phyloP scores from a whole-genome alignment of 352 stramenopile species.

The Pythium dissimile region DNA sequence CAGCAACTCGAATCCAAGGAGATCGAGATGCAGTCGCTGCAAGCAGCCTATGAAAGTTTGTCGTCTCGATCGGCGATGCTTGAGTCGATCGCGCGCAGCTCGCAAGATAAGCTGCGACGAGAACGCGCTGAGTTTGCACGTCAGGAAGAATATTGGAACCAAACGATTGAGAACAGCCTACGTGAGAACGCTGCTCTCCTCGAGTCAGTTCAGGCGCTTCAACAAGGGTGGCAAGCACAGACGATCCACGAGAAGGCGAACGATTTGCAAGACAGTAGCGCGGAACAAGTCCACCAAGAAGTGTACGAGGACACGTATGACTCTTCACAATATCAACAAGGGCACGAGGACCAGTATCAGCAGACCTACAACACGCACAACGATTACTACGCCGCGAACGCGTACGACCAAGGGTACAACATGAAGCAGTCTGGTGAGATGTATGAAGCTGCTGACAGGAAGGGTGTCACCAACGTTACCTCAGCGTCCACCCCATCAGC shows the following conservation, averaged over 20 bases:
- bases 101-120: conserved; percentile 52
- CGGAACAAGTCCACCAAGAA: too few relatives aligned
- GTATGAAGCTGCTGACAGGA: not conserved
- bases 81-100: conserved; percentile 50
- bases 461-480: not conserved
- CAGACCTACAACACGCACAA: not conserved
- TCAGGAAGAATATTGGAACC: conserved; percentile 45
- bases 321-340: not conserved
- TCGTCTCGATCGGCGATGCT: conserved; percentile 46
- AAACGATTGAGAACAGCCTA: conserved; percentile 41
- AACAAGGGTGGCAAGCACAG: conserved; percentile 22
- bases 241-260: conserved; percentile 9
- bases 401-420: not conserved
- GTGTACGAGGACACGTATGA: conserved; percentile 13
- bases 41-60: conserved; percentile 33
- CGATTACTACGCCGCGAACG: not conserved
- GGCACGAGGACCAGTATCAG: not conserved
- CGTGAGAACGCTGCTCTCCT: conserved; percentile 49
- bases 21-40: conserved; percentile 33
- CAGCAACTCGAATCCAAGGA: conserved; percentile 33
- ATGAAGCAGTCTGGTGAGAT: not conserved
- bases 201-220: conserved; percentile 33
- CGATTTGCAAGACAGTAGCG: too few relatives aligned
- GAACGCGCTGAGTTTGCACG: conserved; percentile 44
- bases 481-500: not conserved